Conservation (phyloP, 768 basidiomycete genomes). For the Tylopilus plumbeoviolaceoides region DNA sequence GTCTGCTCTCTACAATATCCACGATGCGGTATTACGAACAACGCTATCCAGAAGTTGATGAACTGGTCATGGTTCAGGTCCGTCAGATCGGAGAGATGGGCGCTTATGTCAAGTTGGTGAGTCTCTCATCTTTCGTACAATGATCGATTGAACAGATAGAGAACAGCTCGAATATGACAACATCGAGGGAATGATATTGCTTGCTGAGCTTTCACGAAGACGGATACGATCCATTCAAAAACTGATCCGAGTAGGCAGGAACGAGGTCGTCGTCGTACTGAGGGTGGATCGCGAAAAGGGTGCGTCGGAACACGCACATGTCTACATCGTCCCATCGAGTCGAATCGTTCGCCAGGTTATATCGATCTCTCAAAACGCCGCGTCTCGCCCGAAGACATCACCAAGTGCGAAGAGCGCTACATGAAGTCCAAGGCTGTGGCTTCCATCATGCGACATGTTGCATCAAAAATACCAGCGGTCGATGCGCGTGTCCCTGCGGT, state of each 20-base stretch:
- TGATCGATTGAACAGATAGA: background rate
- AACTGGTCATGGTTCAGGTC: conserved; percentile 99
- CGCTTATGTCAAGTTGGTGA: conserved; percentile 94
- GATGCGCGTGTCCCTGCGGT: conserved; percentile 28
- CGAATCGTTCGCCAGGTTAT: conserved; percentile 57
- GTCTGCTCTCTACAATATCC: background rate
- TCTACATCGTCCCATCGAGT: background rate
- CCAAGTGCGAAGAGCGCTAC: conserved; percentile 97
- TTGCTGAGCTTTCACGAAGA: conserved; percentile 95
- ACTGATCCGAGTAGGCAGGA: conserved; percentile 93
- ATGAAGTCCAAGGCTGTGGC: conserved; percentile 97
- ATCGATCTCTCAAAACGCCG: conserved; percentile 98
- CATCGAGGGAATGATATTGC: conserved; percentile 98
- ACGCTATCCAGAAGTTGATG: conserved; percentile 93
- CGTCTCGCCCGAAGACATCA: conserved; percentile 96
- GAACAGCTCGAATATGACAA: conserved; percentile 96
- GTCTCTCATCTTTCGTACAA: conserved; percentile 25
- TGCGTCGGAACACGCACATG: conserved; percentile 28
- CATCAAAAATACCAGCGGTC: conserved; percentile 65
- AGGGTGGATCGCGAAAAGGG: conserved; percentile 99
- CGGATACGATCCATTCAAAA: conserved; percentile 98
- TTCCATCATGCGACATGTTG: conserved; percentile 88
- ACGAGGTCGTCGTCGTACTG: conserved; percentile 97
- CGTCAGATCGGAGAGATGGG: conserved; percentile 99
- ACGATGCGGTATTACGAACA: conserved; percentile 90